phyloP scores from a whole-genome alignment of 73 alveolate species.

The Tetrahymena borealis region DNA sequence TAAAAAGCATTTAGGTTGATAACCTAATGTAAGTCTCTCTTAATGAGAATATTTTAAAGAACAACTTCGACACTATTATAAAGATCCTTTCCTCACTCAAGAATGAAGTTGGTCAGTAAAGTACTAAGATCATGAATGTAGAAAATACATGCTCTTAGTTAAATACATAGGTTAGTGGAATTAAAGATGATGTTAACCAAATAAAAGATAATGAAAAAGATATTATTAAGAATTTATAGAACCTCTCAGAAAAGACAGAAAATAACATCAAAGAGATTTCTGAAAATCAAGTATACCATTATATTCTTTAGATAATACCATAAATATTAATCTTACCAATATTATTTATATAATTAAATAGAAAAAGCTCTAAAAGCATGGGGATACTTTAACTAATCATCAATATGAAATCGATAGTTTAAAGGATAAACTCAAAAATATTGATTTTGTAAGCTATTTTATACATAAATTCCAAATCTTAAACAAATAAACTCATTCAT shows the following conservation, averaged over 20 bases:
- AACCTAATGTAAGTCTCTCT: not conserved
- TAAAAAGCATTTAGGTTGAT: not conserved
- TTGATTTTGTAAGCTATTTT: not conserved
- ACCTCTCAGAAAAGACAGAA: not conserved
- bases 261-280: not conserved
- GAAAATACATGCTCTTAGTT: not conserved
- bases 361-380: not conserved
- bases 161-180: not conserved
- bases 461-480: too few species aligned
- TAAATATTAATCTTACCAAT: too few species aligned
- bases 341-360: not conserved
- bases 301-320: not conserved
- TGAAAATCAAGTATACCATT: not conserved
- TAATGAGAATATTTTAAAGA: not conserved
- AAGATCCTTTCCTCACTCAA: not conserved
- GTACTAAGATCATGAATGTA: not conserved
- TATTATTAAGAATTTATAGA: not conserved
- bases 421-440: not conserved
- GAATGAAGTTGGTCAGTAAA: not conserved
- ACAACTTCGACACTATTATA: not conserved
- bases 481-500: not conserved
- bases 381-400: not conserved
- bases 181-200: not conserved
- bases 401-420: not conserved
- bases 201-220: not conserved